A percentile compares a stretch with the other conserved stretches of the same genome.
phyloP scores from a whole-genome alignment of 352 stramenopile species.

The Pythium aristosporum region DNA sequence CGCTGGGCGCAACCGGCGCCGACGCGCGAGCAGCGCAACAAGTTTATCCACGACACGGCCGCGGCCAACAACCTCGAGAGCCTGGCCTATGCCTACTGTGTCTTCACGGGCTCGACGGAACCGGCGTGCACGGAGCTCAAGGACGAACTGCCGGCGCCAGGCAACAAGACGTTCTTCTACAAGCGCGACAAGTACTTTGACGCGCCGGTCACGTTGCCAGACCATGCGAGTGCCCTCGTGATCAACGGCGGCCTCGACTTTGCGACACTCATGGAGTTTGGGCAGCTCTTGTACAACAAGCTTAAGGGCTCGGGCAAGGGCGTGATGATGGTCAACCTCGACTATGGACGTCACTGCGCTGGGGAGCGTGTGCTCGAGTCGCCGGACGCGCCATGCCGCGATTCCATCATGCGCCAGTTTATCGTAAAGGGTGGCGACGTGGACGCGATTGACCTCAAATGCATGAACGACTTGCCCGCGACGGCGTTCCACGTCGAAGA shows the following conservation, averaged over 20 bases:
- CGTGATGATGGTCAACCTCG: constrained; percentile 31
- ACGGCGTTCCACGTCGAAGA: too few species aligned
- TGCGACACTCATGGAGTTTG: constrained; percentile 28
- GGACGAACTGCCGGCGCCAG: background rate
- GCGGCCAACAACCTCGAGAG: background rate
- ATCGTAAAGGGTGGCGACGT: constrained; percentile 25
- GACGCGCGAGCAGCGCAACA: background rate
- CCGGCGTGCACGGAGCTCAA: constrained; percentile 16
- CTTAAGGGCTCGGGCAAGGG: constrained; percentile 17
- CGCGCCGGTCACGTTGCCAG: constrained; percentile 11
- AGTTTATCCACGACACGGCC: constrained; percentile 14
- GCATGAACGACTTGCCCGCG: constrained; percentile 13
- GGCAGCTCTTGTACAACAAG: constrained; percentile 21
- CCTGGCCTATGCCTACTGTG: constrained; percentile 15
- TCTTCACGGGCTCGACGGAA: constrained; percentile 16
- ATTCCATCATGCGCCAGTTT: constrained; percentile 25
- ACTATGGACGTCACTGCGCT: constrained; percentile 25
- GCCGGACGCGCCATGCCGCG: constrained; percentile 17
- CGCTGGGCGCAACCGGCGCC: constrained; percentile 14
- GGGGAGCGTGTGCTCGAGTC: constrained; percentile 12
- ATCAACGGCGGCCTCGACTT: constrained; percentile 30
- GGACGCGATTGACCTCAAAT: constrained; percentile 13
- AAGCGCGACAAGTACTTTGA: constrained; percentile 16
- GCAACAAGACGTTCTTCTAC: constrained; percentile 26
- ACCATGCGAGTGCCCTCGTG: constrained; percentile 25